These are phyloP conservation scores for Chalciporus piperatus DNA, from an alignment of 768 basidiomycete species.

Conservation along the genomic window DNA sequence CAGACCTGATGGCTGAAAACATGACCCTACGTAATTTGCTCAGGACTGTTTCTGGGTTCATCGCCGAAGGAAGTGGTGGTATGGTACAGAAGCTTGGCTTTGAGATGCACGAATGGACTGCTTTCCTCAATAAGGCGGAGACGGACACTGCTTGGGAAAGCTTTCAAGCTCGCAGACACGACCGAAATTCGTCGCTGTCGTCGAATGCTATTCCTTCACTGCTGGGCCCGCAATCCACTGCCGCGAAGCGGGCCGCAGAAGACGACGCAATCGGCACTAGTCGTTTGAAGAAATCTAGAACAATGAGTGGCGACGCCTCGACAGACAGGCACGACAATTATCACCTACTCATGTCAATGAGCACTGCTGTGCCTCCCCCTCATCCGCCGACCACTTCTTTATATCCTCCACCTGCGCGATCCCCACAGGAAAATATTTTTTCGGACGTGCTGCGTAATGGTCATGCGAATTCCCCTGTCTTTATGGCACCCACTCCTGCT, in stretches of 20 bases:
- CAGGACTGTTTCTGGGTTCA: constrained; percentile 71
- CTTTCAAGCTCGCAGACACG: constrained; percentile 65
- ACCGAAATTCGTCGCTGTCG: constrained; percentile 29
- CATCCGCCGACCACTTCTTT: constrained; percentile 35
- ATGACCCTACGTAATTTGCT: constrained; percentile 78
- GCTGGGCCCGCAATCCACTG: constrained; percentile 23
- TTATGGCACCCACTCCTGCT: constrained; percentile 47
- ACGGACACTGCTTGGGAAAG: constrained; percentile 94
- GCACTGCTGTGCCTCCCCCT: constrained; percentile 34
- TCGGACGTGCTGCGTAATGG: constrained; percentile 57
- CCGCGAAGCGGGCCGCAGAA: constrained; percentile 27
- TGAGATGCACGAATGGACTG: constrained; percentile 73
- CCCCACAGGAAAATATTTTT: constrained; percentile 54
- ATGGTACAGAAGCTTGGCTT: constrained; percentile 77
- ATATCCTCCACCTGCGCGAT: constrained; percentile 43
- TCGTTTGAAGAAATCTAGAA: constrained; percentile 53
- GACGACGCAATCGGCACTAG: constrained; percentile 24
- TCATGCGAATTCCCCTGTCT: constrained; percentile 57
- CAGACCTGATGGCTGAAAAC: constrained; percentile 90
- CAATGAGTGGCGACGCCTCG: constrained; percentile 40
- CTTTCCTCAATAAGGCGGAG: constrained; percentile 80
- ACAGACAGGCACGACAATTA: constrained; percentile 43
- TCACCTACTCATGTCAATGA: constrained; percentile 57
- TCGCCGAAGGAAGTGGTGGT: constrained; percentile 84
- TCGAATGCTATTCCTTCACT: constrained; percentile 30